Evolutionary conservation across 2,329 filamentous ascomycete genomes (phyloP).

Genomic region (Ramichloridium luteum): DNA sequence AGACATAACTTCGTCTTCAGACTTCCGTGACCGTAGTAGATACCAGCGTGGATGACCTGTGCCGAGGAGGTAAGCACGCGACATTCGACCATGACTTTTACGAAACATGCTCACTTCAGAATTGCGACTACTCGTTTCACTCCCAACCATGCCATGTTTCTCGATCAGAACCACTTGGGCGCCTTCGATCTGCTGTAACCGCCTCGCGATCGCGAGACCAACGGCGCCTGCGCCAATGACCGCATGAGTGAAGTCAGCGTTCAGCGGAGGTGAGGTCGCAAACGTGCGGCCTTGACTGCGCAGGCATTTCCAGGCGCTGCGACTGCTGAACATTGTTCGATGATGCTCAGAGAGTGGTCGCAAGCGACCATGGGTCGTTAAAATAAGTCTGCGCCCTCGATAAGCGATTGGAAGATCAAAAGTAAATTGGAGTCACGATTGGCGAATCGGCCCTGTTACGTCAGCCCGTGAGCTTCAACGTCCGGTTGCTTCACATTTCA

Average conservation of each 20-base stretch:
- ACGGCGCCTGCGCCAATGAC: constrained; percentile 62
- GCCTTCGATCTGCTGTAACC: constrained; percentile 49
- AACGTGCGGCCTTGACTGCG: constrained; percentile 24
- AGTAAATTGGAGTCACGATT: no score
- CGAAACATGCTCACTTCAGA: constrained; percentile 56
- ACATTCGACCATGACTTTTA: not conserved
- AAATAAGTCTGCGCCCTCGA: no score
- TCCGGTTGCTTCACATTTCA: no score
- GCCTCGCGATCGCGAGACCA: constrained; percentile 65
- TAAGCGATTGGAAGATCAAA: no score
- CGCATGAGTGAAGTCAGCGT: constrained; percentile 52
- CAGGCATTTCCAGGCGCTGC: no score
- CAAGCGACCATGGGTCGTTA: no score
- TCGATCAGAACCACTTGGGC: constrained; percentile 68
- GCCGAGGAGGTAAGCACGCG: not conserved
- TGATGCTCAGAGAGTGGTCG: no score
- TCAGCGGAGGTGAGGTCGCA: constrained; percentile 28
- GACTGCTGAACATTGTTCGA: no score
- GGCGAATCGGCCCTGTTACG: no score
- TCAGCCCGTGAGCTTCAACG: no score
- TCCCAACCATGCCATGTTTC: constrained; percentile 61
- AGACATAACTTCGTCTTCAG: constrained; percentile 81
- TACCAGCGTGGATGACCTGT: constrained; percentile 81
- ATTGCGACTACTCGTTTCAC: constrained; percentile 80
- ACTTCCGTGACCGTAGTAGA: constrained; percentile 69